These are phyloP conservation scores for Mycena polygramma DNA, from an alignment of 768 basidiomycete species.

Conservation along the genomic window DNA sequence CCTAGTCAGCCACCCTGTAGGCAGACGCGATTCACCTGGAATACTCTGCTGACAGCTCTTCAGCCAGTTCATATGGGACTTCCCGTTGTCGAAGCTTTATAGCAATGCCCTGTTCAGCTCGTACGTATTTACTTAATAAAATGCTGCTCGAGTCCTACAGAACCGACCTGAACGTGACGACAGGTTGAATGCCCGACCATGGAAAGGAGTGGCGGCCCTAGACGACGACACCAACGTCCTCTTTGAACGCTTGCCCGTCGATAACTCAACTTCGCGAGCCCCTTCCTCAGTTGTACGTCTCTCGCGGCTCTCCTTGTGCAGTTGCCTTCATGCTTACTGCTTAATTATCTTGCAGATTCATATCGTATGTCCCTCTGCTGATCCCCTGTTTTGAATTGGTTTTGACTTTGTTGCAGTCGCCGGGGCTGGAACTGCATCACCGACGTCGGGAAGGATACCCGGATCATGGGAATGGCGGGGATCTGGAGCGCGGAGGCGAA, in stretches of 20 bases:
- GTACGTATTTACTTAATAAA: neutral
- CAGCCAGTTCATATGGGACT: constrained; percentile 32
- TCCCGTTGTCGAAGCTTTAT: constrained; percentile 34
- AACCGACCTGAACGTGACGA: neutral
- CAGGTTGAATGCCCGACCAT: constrained; percentile 25
- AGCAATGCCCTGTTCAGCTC: constrained; percentile 24
- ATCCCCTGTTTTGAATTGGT: neutral
- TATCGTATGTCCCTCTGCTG: neutral
- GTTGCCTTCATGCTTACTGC: neutral
- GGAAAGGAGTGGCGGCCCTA: constrained; percentile 6
- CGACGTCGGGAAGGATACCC: neutral
- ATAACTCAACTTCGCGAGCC: neutral
- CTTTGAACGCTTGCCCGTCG: constrained; percentile 15
- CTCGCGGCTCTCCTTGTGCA: neutral
- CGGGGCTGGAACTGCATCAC: neutral
- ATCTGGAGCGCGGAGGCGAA: neutral
- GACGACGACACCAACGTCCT: constrained; percentile 12
- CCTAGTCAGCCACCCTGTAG: too few species aligned
- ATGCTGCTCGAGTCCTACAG: neutral
- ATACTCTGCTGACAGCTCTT: too few species aligned
- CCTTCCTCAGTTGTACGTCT: neutral
- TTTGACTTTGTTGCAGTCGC: neutral
- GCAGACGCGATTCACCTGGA: too few species aligned
- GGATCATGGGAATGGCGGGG: neutral
- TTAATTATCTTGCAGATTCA: neutral